phyloP scores from a whole-genome alignment of 331 rosid genomes.

The Stylosanthes scabra region DNA sequence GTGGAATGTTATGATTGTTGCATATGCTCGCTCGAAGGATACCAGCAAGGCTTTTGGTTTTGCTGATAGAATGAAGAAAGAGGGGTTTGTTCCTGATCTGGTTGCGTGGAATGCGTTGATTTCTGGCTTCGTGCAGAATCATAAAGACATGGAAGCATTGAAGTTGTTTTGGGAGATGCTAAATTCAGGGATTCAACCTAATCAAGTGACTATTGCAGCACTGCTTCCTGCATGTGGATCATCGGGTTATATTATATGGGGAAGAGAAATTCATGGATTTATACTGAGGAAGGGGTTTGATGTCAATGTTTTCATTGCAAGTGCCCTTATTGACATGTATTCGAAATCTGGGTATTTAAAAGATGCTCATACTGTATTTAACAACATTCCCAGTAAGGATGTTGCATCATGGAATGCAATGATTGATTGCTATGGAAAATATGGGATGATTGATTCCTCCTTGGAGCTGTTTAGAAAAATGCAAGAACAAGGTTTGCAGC shows the following conservation, averaged over 20 bases:
- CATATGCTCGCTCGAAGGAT: slow-evolving; percentile 63
- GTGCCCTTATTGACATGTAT: slow-evolving; percentile 75
- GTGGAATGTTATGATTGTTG: slow-evolving; percentile 66
- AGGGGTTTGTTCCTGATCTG: slow-evolving; percentile 59
- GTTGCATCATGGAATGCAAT: slow-evolving; percentile 72
- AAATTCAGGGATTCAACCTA: slow-evolving; percentile 50
- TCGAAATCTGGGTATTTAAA: slow-evolving; percentile 62
- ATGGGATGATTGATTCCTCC: slow-evolving; percentile 62
- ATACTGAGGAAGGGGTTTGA: slow-evolving; percentile 57
- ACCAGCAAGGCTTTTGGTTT: slow-evolving; percentile 38
- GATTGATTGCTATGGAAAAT: slow-evolving; percentile 79
- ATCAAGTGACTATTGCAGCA: slow-evolving; percentile 60
- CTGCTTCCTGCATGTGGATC: slow-evolving; percentile 71
- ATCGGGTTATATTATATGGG: slow-evolving; percentile 48
- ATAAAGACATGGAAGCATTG: slow-evolving; percentile 45
- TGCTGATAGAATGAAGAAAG: slow-evolving; percentile 55
- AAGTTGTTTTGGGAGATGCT: slow-evolving; percentile 57
- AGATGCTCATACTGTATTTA: slow-evolving; percentile 55
- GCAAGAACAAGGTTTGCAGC: slow-evolving; percentile 53
- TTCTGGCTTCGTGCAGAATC: slow-evolving; percentile 60
- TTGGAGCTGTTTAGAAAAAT: slow-evolving; percentile 55
- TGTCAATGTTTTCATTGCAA: slow-evolving; percentile 51
- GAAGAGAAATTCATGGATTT: slow-evolving; percentile 70
- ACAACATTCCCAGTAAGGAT: slow-evolving; percentile 48
- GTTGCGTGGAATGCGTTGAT: slow-evolving; percentile 74